phyloP scores from a whole-genome alignment of 2,329 filamentous ascomycete genomes.

The Colletotrichum sp. region DNA sequence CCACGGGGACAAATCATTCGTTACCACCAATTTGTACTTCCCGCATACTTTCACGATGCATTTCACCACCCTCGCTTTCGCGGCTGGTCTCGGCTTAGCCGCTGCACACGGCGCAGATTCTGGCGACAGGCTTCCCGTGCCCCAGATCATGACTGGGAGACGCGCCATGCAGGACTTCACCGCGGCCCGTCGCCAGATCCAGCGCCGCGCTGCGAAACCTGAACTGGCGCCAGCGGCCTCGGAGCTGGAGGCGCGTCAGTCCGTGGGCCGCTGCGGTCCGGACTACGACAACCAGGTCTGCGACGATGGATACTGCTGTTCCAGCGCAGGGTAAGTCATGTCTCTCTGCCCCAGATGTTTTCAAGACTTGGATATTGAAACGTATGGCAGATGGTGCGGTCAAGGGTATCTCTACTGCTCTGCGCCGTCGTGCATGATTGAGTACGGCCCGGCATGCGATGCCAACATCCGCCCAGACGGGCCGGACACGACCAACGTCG shows the following conservation, averaged over 20 bases:
- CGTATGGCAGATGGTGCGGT: slow-evolving; percentile 56
- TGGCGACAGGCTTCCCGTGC: not conserved
- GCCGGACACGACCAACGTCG: slow-evolving; percentile 56
- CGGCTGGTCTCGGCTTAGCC: slow-evolving; percentile 6
- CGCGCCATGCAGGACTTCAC: slow-evolving; percentile 10
- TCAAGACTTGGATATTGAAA: not conserved
- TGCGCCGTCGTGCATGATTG: slow-evolving; percentile 66
- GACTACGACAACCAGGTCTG: slow-evolving; percentile 37
- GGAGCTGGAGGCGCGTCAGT: slow-evolving; percentile 32
- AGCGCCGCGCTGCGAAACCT: slow-evolving; percentile 2
- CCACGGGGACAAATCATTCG: not conserved
- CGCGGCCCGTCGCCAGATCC: not conserved
- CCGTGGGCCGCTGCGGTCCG: slow-evolving; percentile 53
- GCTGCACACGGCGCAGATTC: slow-evolving; percentile 11
- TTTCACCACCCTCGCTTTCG: slow-evolving; percentile 1
- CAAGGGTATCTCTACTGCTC: slow-evolving; percentile 60
- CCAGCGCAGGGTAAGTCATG: slow-evolving; percentile 41
- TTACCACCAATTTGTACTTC: not conserved
- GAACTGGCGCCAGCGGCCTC: slow-evolving; percentile 1
- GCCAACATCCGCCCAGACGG: slow-evolving; percentile 59
- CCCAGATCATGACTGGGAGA: slow-evolving; percentile 15
- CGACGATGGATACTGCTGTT: slow-evolving; percentile 42
- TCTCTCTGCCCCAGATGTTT: not conserved
- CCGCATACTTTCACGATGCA: not conserved
- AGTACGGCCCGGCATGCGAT: slow-evolving; percentile 66